These are phyloP conservation scores for Trypanosoma avium DNA, from an alignment of 208 protist species.

Conservation along the genomic window DNA sequence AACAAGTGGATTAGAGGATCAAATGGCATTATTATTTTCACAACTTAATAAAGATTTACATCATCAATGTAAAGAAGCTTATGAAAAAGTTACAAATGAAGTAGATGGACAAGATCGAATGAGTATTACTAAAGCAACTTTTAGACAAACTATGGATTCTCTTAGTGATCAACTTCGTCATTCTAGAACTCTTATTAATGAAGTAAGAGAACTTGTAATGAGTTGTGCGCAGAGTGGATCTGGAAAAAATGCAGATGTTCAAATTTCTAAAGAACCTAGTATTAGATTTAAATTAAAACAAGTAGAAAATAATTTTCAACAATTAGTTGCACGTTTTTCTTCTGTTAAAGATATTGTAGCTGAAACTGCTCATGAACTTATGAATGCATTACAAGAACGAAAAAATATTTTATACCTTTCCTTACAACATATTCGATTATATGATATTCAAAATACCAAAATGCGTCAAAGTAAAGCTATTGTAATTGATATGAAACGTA, in stretches of 20 bases:
- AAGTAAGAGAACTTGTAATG: constrained; percentile 70
- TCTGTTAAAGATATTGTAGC: constrained; percentile 84
- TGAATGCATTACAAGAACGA: constrained; percentile 85
- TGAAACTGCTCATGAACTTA: constrained; percentile 83
- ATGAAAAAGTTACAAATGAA: constrained; percentile 69
- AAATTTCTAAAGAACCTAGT: constrained; percentile 79
- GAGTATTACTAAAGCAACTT: constrained; percentile 70
- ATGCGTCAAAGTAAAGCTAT: constrained; percentile 72
- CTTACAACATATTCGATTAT: constrained; percentile 90
- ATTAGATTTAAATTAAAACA: constrained; percentile 90
- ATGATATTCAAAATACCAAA: constrained; percentile 87
- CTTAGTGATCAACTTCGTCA: constrained; percentile 79
- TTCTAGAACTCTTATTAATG: constrained; percentile 71
- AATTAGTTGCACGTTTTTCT: constrained; percentile 84
- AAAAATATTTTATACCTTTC: constrained; percentile 92
- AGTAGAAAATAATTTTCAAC: constrained; percentile 88
- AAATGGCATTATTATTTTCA: constrained; percentile 91
- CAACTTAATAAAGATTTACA: constrained; percentile 85
- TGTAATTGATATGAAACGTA: constrained; percentile 69
- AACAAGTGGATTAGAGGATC: constrained; percentile 83
- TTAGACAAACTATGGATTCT: constrained; percentile 90
- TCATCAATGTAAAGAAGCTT: constrained; percentile 70
- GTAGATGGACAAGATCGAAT: constrained; percentile 81
- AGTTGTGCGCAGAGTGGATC: constrained; percentile 44
- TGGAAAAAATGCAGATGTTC: constrained; percentile 59